Conservation (phyloP, 768 basidiomycete species). For the Sistotremastrum niveocremeum region DNA sequence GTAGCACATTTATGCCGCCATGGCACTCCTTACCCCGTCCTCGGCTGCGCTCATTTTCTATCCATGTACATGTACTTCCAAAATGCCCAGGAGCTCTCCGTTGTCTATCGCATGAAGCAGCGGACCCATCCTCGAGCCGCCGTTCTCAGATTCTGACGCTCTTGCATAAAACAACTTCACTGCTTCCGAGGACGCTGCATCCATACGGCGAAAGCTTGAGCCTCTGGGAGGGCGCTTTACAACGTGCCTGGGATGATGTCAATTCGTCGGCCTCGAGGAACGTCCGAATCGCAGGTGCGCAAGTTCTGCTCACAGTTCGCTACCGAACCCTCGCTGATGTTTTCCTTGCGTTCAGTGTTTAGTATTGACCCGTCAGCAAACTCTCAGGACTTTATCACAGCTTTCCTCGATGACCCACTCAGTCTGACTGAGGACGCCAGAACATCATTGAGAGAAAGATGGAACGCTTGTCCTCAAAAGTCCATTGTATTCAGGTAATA, state of each 20-base stretch:
- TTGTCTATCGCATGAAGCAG: too few species aligned
- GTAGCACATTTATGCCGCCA: too few species aligned
- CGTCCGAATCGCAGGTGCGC: constrained; percentile 38
- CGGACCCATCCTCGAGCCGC: not conserved
- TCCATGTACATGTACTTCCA: too few species aligned
- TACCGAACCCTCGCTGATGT: not conserved
- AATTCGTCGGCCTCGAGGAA: constrained; percentile 22
- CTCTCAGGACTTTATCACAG: constrained; percentile 47
- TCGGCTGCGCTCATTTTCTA: too few species aligned
- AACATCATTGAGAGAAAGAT: not conserved
- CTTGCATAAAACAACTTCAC: constrained; percentile 32
- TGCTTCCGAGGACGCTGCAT: constrained; percentile 33
- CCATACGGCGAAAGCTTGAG: constrained; percentile 18
- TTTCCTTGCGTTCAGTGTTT: constrained; percentile 31
- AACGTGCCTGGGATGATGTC: constrained; percentile 17
- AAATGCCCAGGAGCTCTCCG: too few species aligned
- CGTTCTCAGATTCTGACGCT: constrained; percentile 27
- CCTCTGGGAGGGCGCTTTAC: constrained; percentile 35
- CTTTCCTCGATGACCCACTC: constrained; percentile 60
- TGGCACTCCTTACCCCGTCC: too few species aligned
- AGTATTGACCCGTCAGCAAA: constrained; percentile 41
- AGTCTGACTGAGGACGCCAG: constrained; percentile 30
- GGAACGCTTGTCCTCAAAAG: not conserved
- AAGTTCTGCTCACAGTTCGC: not conserved
- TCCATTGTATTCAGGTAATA: not conserved